Base-by-base conservation (phyloP, 495 filamentous ascomycete species). In the Aspergillus nanangensis region DNA sequence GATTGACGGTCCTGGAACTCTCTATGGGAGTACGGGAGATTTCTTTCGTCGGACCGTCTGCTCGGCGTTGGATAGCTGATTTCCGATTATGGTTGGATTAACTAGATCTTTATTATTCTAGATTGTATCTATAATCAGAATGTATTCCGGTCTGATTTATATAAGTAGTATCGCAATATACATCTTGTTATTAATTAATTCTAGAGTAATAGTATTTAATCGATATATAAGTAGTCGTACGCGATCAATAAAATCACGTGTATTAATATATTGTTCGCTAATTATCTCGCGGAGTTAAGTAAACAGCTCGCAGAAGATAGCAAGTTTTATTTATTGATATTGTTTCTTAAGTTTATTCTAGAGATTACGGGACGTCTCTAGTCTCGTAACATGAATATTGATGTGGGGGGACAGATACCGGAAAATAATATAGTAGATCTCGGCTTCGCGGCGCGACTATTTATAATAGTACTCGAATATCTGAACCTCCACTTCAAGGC, bases 401-500 rank as follows among this genome's bases (percentile, higher is more conserved):
- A 50, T 25, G 11, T 23, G 14, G 33, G 45, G 37, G 8, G 35
- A 48, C 17, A 44, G 47, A 29, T 50, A 44, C 43, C 37, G 41
- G 14, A 41, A 13, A 8, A 41, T 31, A 27, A 23, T 41, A 29
- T 41, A 23, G 8, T 41, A 41, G 21, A 23, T 23, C 11, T 41
- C 24, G 20, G 29, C 43, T 27, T 19, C 48, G 27, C 38, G 21
- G 14, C 18, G n/a, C n/a, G 14, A 41, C 39, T 23, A 41, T 9
- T 41, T 23, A 17, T 41, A 13, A 18, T 41, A 41, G 39, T 23
- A 27, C 21, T 38, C 43, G 42, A 46, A 45, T 7, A 41, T 34
- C 23, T 50, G 41, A 21, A 38, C 48, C 25, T 45, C 36, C 20
- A 50, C 23, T 44, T 50, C 48, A 21, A 50, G 48, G 33, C 41